phyloP scores from a whole-genome alignment of 495 filamentous ascomycete species.

The Annulohypoxylon bovei region DNA sequence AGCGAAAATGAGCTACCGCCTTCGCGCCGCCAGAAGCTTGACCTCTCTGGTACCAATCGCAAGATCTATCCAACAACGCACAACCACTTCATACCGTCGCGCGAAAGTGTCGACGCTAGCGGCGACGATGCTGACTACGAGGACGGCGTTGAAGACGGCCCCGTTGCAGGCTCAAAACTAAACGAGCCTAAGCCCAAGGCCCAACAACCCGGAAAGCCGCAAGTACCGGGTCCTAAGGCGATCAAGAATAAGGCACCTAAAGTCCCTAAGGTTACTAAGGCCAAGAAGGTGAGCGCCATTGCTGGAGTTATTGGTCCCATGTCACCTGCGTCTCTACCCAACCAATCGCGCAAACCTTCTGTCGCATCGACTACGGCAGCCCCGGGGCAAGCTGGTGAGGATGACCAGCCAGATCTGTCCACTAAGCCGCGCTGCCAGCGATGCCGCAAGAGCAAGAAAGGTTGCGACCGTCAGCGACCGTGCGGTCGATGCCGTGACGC shows the following conservation, averaged over 20 bases:
- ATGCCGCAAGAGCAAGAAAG: conserved; percentile 99
- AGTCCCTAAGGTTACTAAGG: conserved; percentile 58
- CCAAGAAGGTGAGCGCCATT: conserved; percentile 60
- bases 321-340: conserved; percentile 73
- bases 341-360: conserved; percentile 79
- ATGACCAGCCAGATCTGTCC: conserved; percentile 88
- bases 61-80: conserved; percentile 66
- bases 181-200: conserved; percentile 50
- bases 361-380: conserved; percentile 76
- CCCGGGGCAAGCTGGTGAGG: conserved; percentile 70
- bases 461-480: conserved; percentile 94
- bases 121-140: conserved; percentile 73
- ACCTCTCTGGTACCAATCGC: conserved; percentile 56
- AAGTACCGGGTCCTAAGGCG: conserved; percentile 52
- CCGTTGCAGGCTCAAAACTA: conserved; percentile 23
- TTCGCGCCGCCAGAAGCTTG: conserved; percentile 68
- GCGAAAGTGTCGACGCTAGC: conserved; percentile 77
- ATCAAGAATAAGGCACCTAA: conserved; percentile 60
- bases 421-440: conserved; percentile 97
- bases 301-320: conserved; percentile 61
- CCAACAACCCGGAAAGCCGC: conserved; percentile 55
- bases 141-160: conserved; percentile 54
- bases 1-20: conserved; percentile 76
- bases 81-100: conserved; percentile 69
- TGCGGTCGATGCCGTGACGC: conserved; percentile 96